Conservation (phyloP, 2,329 filamentous ascomycete genomes). For the Sporothrix mexicana region DNA sequence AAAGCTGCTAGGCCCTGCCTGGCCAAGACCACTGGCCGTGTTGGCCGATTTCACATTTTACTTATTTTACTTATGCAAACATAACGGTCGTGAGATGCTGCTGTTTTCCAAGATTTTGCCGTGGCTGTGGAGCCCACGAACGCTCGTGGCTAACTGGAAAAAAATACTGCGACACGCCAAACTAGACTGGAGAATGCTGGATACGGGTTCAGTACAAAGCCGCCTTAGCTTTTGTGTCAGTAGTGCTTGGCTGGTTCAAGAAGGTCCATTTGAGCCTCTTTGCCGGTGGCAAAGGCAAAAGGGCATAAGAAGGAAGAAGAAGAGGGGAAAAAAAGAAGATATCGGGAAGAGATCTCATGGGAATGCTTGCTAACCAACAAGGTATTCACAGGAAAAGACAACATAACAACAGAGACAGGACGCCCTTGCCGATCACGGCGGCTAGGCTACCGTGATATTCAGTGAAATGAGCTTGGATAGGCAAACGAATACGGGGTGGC, state of each 20-base stretch:
- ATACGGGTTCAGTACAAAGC: too few species aligned
- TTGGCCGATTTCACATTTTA: not conserved
- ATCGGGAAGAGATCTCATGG: too few species aligned
- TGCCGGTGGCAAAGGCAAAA: not conserved
- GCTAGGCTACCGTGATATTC: constrained; percentile 14
- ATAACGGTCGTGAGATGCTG: not conserved
- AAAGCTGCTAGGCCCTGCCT: not conserved
- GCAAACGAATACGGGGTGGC: constrained; percentile 10
- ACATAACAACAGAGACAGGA: not conserved
- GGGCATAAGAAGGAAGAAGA: not conserved
- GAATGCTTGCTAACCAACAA: not conserved
- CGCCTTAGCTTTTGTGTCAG: not conserved
- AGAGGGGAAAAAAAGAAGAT: too few species aligned
- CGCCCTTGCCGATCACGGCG: not conserved
- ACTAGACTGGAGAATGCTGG: not conserved
- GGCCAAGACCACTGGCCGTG: constrained; percentile 9
- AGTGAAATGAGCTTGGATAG: not conserved
- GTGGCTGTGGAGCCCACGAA: constrained; percentile 1
- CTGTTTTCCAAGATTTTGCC: constrained; percentile 5
- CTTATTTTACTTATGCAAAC: not conserved
- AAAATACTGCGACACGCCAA: not conserved
- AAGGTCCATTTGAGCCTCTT: not conserved
- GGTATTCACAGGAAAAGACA: not conserved
- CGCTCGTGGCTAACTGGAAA: not conserved
- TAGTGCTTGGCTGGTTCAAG: not conserved